Evolutionary conservation across 306 rosid species (phyloP).

Genomic region (Betula pendula): DNA sequence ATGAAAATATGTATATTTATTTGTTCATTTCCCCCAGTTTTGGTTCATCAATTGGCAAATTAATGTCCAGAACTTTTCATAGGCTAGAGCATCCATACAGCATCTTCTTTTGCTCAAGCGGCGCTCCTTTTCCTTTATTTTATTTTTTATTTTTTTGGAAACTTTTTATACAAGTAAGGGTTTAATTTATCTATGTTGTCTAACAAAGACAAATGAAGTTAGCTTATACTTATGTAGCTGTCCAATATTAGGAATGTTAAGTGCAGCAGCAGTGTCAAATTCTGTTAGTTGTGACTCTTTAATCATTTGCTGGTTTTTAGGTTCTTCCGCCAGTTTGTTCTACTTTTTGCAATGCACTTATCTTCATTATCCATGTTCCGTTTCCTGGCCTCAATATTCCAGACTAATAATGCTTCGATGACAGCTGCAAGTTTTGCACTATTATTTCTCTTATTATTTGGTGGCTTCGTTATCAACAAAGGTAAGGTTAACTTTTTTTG

Average conservation of each 20-base stretch:
- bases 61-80: neutral
- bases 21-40: neutral
- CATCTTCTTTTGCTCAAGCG: neutral
- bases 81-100: neutral
- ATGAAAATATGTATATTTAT: neutral
- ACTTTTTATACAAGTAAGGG: neutral
- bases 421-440: conserved; percentile 30
- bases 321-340: conserved; percentile 40
- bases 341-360: conserved; percentile 30
- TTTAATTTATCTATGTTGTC: neutral
- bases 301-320: conserved; percentile 17
- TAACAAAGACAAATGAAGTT: neutral
- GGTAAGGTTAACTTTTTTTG: conserved; percentile 21
- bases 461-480: conserved; percentile 36
- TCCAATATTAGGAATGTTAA: neutral
- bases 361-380: conserved; percentile 43
- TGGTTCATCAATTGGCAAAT: neutral
- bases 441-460: conserved; percentile 18
- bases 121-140: neutral
- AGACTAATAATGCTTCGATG: conserved; percentile 22
- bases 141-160: neutral
- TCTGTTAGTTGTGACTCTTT: neutral
- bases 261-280: neutral
- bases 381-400: conserved; percentile 34
- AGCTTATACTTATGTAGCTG: neutral